Percentiles rank a stretch among this genome's conserved stretches.
Conservation (phyloP, 371 early-diverging fungal species). For the Smittium mucronatum region DNA sequence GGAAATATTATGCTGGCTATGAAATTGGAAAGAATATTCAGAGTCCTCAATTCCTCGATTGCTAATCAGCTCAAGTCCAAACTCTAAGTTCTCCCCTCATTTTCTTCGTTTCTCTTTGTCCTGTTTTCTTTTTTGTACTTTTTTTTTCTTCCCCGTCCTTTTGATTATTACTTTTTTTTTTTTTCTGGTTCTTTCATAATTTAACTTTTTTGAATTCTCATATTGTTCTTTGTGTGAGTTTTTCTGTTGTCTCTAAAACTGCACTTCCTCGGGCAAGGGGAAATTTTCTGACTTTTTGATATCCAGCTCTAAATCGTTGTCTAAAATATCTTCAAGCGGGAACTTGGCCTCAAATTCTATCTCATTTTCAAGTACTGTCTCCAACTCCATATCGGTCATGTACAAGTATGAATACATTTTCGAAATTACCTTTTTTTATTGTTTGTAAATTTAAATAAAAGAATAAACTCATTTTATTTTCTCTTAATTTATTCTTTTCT, state of each 20-base stretch:
- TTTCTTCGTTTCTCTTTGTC: background rate
- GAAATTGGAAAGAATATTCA: constrained; percentile 50
- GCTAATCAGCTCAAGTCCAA: constrained; percentile 24
- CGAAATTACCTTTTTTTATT: background rate
- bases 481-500: background rate
- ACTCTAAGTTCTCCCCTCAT: constrained; percentile 17
- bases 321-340: background rate
- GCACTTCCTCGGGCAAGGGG: background rate
- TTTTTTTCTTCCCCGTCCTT: no score
- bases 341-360: background rate
- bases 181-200: no score
- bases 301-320: background rate
- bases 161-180: no score
- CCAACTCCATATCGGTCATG: background rate
- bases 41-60: constrained; percentile 33
- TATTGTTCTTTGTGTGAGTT: no score
- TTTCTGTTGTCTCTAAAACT: no score
- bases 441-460: no score
- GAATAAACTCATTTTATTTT: background rate
- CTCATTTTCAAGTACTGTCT: background rate
- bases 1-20: constrained; percentile 78
- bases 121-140: no score
- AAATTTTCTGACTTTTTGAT: background rate
- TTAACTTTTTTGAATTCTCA: no score
- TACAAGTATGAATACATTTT: background rate